Conservation (phyloP, 495 filamentous ascomycete species). For the Xeromyces bisporus region DNA sequence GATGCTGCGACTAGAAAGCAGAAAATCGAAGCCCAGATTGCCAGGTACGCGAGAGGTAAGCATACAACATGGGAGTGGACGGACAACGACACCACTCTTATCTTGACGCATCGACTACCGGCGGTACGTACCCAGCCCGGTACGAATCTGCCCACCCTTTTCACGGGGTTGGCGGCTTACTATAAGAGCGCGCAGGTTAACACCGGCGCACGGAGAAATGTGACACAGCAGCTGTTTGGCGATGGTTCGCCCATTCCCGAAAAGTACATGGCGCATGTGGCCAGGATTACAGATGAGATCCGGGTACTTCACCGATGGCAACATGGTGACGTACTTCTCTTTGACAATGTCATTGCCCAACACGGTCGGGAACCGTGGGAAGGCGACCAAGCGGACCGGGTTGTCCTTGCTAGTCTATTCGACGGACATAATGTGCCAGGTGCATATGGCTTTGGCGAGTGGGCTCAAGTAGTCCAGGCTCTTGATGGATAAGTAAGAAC, state of each 20-base stretch:
- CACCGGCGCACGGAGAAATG: conserved; percentile 7
- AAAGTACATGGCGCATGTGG: conserved; percentile 27
- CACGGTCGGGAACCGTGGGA: conserved; percentile 31
- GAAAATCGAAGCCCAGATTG: conserved; percentile 37
- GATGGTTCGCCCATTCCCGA: conserved; percentile 36
- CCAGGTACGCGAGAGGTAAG: conserved; percentile 17
- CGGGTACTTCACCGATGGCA: conserved; percentile 27
- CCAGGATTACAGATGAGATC: conserved; percentile 32
- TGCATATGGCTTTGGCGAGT: conserved; percentile 24
- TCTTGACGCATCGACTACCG: conserved; percentile 27
- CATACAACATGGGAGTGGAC: conserved; percentile 33
- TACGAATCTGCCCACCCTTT: conserved; percentile 33
- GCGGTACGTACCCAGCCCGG: conserved; percentile 30
- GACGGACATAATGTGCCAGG: conserved; percentile 26
- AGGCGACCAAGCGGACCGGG: conserved; percentile 26
- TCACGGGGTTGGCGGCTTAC: conserved; percentile 31
- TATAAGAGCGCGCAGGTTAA: conserved; percentile 21
- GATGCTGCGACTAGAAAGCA: conserved; percentile 20
- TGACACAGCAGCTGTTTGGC: conserved; percentile 21
- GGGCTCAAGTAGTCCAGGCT: no score
- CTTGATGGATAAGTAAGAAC: no score
- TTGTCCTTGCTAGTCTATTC: conserved; percentile 29
- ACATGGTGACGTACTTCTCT: conserved; percentile 26
- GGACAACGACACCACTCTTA: conserved; percentile 16
- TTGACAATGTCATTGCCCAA: conserved; percentile 31